These are phyloP conservation scores for Mycena latifolia DNA, from an alignment of 768 basidiomycete genomes.

Conservation along the genomic window DNA sequence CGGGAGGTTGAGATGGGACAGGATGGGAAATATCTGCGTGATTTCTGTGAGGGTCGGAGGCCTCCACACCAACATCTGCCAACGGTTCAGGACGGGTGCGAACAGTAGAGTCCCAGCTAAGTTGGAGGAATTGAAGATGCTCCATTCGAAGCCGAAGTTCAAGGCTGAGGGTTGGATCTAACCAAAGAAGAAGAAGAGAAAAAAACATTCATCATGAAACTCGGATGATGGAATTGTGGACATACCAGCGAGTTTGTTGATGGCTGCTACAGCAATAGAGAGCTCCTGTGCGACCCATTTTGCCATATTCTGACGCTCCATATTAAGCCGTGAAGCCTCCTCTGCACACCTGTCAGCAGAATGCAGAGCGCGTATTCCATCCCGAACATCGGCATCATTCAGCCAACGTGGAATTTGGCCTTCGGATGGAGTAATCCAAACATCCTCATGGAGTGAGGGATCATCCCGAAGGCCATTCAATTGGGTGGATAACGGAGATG, in stretches of 20 bases:
- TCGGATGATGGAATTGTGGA: background rate
- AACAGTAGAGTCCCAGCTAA: no score
- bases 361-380: slow-evolving; percentile 34
- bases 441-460: slow-evolving; percentile 49
- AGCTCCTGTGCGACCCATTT: slow-evolving; percentile 7
- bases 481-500: slow-evolving; percentile 24
- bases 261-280: background rate
- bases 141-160: no score
- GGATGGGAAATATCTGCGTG: no score
- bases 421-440: slow-evolving; percentile 45
- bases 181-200: no score
- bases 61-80: no score
- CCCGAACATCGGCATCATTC: slow-evolving; percentile 36
- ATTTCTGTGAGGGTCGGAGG: no score
- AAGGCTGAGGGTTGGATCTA: background rate
- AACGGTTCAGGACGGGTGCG: no score
- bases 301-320: slow-evolving; percentile 38
- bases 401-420: slow-evolving; percentile 46
- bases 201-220: no score
- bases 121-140: no score
- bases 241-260: background rate
- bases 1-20: no score
- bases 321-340: slow-evolving; percentile 31
- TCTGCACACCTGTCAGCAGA: slow-evolving; percentile 36
- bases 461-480: slow-evolving; percentile 30